Evolutionary conservation across 495 filamentous ascomycete species (phyloP).

Genomic region (Bombardia bombarda): DNA sequence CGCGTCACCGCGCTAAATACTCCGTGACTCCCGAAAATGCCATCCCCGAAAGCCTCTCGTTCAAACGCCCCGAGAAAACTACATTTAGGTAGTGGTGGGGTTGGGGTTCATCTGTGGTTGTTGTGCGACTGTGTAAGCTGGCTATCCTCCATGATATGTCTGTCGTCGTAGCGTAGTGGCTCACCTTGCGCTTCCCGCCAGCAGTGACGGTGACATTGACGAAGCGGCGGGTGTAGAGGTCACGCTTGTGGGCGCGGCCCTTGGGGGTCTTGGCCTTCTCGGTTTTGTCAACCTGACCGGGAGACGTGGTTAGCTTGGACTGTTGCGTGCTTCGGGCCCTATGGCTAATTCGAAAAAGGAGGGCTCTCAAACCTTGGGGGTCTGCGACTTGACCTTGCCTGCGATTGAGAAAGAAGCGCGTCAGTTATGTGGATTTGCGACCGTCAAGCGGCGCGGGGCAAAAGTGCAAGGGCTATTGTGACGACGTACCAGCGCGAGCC

Average conservation of each 20-base stretch:
- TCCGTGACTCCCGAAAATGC: not conserved
- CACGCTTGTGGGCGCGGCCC: constrained; percentile 96
- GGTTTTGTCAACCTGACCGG: constrained; percentile 48
- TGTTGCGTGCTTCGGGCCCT: no score
- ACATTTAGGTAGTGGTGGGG: constrained; percentile 26
- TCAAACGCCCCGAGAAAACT: not conserved
- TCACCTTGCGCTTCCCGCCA: constrained; percentile 96
- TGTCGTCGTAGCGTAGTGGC: not conserved
- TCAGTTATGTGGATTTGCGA: constrained; percentile 7
- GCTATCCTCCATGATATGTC: not conserved
- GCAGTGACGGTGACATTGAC: constrained; percentile 93
- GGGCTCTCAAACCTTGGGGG: constrained; percentile 34
- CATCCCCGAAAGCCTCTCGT: not conserved
- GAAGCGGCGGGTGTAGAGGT: constrained; percentile 94
- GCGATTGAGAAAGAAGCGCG: constrained; percentile 1
- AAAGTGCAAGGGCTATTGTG: no score
- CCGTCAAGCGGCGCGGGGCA: not conserved
- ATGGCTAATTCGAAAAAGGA: no score
- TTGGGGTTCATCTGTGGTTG: constrained; percentile 40
- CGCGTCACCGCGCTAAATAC: no score
- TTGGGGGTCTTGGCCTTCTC: constrained; percentile 92
- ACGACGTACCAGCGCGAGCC: constrained; percentile 73
- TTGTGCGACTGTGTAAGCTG: not conserved
- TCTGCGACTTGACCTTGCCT: constrained; percentile 44
- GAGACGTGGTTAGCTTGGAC: not conserved